Percentiles rank a stretch among this genome's conserved stretches.
Evolutionary conservation across 805 yeast species (phyloP).

Genomic region (Saccharomycopsis olivae): DNA sequence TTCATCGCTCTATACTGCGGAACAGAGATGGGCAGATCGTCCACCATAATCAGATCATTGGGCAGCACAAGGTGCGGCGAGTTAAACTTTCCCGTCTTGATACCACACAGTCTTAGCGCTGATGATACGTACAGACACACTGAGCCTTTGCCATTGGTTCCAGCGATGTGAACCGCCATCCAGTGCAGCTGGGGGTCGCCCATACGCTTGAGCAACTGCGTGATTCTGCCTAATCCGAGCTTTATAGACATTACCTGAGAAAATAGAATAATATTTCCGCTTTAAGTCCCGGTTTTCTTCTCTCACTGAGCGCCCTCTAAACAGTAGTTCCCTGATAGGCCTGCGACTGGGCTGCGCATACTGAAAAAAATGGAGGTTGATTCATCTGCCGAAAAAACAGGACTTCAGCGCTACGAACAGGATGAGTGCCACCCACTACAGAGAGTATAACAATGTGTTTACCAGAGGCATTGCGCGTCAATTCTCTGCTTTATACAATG

Average conservation of each 20-base stretch:
- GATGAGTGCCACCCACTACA: no score
- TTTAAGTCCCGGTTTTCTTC: not conserved
- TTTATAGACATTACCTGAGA: slow-evolving; percentile 53
- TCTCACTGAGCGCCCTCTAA: not conserved
- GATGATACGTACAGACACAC: slow-evolving; percentile 75
- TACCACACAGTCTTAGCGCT: slow-evolving; percentile 16
- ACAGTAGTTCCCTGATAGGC: no score
- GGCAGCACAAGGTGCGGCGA: slow-evolving; percentile 74
- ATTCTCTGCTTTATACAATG: no score
- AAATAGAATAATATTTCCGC: not conserved
- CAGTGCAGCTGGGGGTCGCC: slow-evolving; percentile 77
- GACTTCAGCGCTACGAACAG: no score
- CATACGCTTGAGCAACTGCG: slow-evolving; percentile 34
- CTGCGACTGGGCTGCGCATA: no score
- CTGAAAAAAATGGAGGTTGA: no score
- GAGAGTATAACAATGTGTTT: no score
- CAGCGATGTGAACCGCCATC: slow-evolving; percentile 82
- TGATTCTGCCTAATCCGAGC: slow-evolving; percentile 45
- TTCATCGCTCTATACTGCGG: slow-evolving; percentile 37
- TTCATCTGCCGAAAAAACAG: no score
- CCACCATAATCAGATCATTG: slow-evolving; percentile 66
- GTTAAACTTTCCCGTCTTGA: slow-evolving; percentile 68
- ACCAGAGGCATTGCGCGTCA: no score
- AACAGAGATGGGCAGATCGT: slow-evolving; percentile 44
- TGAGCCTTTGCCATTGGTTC: slow-evolving; percentile 96